A percentile compares a stretch with the other conserved stretches of the same genome.
phyloP scores from a whole-genome alignment of 208 protist genomes.

The Acanthamoeba royreba region DNA sequence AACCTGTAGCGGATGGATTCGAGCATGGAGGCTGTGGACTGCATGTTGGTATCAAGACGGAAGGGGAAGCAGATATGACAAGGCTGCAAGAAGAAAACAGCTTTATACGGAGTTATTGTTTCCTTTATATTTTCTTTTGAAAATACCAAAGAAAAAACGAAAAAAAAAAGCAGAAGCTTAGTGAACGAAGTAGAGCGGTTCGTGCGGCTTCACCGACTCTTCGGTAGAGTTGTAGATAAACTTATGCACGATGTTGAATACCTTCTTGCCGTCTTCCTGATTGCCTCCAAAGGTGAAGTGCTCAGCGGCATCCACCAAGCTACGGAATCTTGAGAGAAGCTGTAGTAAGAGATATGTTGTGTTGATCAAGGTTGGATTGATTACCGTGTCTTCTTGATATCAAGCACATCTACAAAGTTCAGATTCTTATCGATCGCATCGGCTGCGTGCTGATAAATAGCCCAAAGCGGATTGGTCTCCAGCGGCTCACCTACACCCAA shows the following conservation, averaged over 20 bases:
- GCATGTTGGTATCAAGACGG: neutral
- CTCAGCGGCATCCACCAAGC: neutral
- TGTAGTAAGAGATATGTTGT: neutral
- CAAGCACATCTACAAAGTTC: neutral
- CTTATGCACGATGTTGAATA: neutral
- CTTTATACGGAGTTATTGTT: too few species aligned
- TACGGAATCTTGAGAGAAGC: neutral
- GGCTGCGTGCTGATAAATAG: neutral
- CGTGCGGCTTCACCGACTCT: neutral
- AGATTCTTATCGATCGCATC: neutral
- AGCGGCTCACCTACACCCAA: neutral
- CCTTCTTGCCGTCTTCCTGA: neutral
- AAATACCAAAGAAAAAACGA: neutral
- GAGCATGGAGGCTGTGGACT: slow-evolving; percentile 13
- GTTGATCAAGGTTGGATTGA: neutral
- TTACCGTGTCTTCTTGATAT: slow-evolving; percentile 2
- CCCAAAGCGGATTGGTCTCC: neutral
- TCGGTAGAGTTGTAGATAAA: neutral
- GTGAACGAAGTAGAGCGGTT: neutral
- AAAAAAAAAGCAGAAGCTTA: neutral
- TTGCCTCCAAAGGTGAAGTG: neutral
- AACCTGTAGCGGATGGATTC: slow-evolving; percentile 29
- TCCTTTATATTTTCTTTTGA: too few species aligned
- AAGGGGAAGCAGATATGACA: neutral
- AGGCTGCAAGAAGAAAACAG: neutral